A percentile compares a stretch with the other conserved stretches of the same genome.
These are phyloP conservation scores for Bolboschoenoplectus hybrid DNA, from an alignment of 202 grass and related monocot genomes.

Conservation along the genomic window DNA sequence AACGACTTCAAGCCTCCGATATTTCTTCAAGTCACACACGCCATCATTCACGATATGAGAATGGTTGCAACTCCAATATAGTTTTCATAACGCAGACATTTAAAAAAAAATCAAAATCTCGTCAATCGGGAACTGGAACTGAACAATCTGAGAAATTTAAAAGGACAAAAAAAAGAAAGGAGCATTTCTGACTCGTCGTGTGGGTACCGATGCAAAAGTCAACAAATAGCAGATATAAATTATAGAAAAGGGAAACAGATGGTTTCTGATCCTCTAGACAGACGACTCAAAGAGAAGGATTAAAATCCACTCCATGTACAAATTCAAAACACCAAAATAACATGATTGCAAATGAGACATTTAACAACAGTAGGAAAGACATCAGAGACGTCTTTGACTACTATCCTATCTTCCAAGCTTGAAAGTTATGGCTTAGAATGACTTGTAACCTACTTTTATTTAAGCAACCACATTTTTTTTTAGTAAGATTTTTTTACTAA, in stretches of 20 bases:
- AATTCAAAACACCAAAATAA: constrained; percentile 24
- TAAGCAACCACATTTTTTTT: neutral
- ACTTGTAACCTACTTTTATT: neutral
- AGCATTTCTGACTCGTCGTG: neutral
- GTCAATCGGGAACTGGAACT: neutral
- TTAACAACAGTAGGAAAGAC: neutral
- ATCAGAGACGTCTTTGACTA: constrained; percentile 25
- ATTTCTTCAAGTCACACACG: neutral
- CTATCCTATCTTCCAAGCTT: neutral
- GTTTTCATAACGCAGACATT: neutral
- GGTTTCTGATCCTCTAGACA: neutral
- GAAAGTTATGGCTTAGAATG: neutral
- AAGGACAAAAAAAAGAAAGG: neutral
- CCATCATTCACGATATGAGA: neutral
- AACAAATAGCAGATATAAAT: neutral
- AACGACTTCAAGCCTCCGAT: neutral
- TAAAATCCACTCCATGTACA: neutral
- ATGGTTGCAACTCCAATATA: neutral
- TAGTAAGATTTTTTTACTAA: neutral
- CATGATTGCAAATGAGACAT: neutral
- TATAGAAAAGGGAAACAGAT: neutral
- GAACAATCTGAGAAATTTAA: neutral
- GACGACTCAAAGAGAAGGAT: neutral
- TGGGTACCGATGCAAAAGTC: neutral
- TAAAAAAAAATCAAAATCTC: neutral